Base-by-base conservation (phyloP, 352 stramenopile species). In the Phytophthora aleatoria region DNA sequence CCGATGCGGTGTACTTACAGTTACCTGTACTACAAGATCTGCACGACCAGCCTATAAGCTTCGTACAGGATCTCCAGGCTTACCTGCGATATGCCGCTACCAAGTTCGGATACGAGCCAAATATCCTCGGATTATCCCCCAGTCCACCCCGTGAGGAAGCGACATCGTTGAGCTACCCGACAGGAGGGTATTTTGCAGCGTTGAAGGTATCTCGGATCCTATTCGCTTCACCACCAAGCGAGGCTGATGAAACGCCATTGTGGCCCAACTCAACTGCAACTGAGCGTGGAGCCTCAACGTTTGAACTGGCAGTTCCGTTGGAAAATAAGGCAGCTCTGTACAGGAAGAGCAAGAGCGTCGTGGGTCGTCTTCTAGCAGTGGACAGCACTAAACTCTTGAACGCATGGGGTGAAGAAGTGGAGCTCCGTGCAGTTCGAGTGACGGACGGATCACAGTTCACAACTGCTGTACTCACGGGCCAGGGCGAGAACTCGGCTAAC, bases 391-490 rank as follows among this genome's bases (percentile, higher is more conserved):
- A 62, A 0, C 42, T 62, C 0, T 49, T 85, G 42, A 57, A 64
- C 16, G 61, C 81, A 1, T 75, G 73, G 45, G 77, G 69, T 11
- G 49, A 67, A 27, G 53, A 45, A 7, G 63, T 82, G 5, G 44
- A 61, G 27, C 59, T 89, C 8, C 57, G 20, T 3, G 52, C 44
- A 4, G 31, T 68, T 16, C 64, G 73, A 3, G 61, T 76, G 10
- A 89, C 79, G 0, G 79, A 91, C 30, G 71, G 81, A 7, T 87
- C 79, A 5, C 79, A 89, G 50, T 91, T 91, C 66, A 74, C 72
- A 16, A 90, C 76, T 1, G 66, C 66, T 1, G 33, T 89, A 7
- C 51, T 82, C 15, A 58, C 57, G 12, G 70, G 70, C 0, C 41
- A 68, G 8, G 66, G 57, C 0, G 61, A 76, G 13, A 61, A 64